These are phyloP conservation scores for Solanum pimpinellifolium DNA, from an alignment of 257 asterid genomes.

Conservation along the genomic window DNA sequence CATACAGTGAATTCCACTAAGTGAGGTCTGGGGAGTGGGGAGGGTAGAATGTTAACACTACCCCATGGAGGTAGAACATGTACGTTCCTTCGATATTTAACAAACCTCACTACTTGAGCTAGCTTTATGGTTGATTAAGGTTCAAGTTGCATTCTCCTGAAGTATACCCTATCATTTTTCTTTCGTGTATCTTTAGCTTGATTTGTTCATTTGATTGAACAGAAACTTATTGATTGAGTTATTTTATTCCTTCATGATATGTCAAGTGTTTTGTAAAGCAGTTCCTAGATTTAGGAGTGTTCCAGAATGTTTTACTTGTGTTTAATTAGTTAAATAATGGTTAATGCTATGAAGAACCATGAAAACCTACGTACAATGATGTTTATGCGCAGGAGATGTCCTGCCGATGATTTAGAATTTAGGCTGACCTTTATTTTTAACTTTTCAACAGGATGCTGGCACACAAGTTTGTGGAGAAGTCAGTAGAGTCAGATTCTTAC, in stretches of 20 bases:
- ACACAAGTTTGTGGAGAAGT: slow-evolving; percentile 86
- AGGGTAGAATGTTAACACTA: not conserved
- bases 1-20: not conserved
- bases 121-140: not conserved
- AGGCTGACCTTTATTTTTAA: slow-evolving; percentile 1
- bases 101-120: not conserved
- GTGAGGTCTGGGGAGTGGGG: not conserved
- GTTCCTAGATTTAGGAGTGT: not conserved
- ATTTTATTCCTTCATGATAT: not conserved
- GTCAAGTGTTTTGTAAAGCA: not conserved
- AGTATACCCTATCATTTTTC: not conserved
- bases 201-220: not conserved
- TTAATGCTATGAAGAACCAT: not conserved
- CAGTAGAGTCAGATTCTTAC: slow-evolving; percentile 45
- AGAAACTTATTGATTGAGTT: not conserved
- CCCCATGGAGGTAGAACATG: not conserved
- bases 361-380: not conserved
- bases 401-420: not conserved
- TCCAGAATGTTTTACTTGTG: not conserved
- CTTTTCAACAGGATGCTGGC: slow-evolving; percentile 80
- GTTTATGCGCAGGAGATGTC: not conserved
- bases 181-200: not conserved
- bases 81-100: not conserved
- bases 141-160: not conserved
- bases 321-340: not conserved